These are phyloP conservation scores for Lentinula boryana DNA, from an alignment of 768 basidiomycete genomes.

Conservation along the genomic window DNA sequence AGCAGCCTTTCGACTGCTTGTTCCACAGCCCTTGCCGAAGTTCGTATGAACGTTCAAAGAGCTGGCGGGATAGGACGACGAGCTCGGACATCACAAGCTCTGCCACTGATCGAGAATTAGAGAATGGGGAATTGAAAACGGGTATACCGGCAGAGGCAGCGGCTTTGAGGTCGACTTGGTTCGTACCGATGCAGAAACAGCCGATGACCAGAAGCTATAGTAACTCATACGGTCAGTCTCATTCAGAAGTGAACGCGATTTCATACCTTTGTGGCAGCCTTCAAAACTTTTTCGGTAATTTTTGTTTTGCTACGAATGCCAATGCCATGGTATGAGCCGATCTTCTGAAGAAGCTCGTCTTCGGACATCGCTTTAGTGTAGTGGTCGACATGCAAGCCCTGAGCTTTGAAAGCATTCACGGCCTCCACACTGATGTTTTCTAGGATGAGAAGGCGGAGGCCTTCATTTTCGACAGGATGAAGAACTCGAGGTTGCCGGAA, in stretches of 20 bases:
- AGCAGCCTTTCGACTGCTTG: constrained; percentile 97
- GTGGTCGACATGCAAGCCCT: constrained; percentile 93
- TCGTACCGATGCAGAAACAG: constrained; percentile 99
- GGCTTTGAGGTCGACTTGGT: constrained; percentile 88
- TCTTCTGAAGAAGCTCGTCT: constrained; percentile 83
- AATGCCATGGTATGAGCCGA: constrained; percentile 84
- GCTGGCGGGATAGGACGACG: constrained; percentile 89
- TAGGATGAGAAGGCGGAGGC: constrained; percentile 75
- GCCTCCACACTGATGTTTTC: constrained; percentile 96
- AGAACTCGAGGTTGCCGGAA: constrained; percentile 63
- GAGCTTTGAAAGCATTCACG: constrained; percentile 66
- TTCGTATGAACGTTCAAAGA: constrained; percentile 84
- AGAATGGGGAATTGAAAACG: constrained; percentile 99
- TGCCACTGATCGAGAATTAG: constrained; percentile 97
- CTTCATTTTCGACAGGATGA: constrained; percentile 78
- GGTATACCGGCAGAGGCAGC: constrained; percentile 88
- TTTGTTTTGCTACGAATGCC: constrained; percentile 98
- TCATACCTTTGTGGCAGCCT: constrained; percentile 78
- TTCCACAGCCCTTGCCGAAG: constrained; percentile 93
- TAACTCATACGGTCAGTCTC: not conserved
- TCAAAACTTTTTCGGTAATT: constrained; percentile 85
- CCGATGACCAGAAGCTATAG: constrained; percentile 88
- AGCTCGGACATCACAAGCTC: constrained; percentile 96
- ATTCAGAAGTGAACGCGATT: not conserved
- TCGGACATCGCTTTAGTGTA: constrained; percentile 81